phyloP scores from a whole-genome alignment of 2,329 filamentous ascomycete species.

The Myriangium duriaei region DNA sequence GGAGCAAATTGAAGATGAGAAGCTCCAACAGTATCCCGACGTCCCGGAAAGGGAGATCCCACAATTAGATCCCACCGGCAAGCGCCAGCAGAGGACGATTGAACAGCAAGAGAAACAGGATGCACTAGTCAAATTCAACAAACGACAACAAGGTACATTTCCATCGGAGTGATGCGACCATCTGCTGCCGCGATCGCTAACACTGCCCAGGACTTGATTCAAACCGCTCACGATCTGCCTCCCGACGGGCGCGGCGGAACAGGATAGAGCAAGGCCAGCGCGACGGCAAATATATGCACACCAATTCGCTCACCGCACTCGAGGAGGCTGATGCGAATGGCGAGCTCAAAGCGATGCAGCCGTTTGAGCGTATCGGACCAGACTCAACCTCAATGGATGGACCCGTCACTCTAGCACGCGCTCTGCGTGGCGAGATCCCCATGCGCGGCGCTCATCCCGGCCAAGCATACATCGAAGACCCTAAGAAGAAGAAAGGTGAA shows the following conservation, averaged over 20 bases:
- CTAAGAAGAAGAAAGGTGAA: constrained; percentile 26
- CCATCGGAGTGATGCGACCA: no score
- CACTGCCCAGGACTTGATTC: constrained; percentile 18
- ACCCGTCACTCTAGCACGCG: constrained; percentile 41
- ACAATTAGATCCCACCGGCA: constrained; percentile 7
- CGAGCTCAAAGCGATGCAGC: constrained; percentile 35
- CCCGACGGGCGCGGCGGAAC: constrained; percentile 34
- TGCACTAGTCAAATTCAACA: constrained; percentile 19
- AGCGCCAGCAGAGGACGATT: constrained; percentile 25
- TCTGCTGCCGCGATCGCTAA: not conserved
- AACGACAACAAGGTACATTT: not conserved
- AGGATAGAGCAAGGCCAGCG: constrained; percentile 33
- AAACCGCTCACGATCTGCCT: constrained; percentile 34
- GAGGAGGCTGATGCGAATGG: constrained; percentile 40
- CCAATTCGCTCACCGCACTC: constrained; percentile 34
- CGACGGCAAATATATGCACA: constrained; percentile 41
- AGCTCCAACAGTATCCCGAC: constrained; percentile 2
- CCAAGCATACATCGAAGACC: constrained; percentile 31
- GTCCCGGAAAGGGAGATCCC: constrained; percentile 8
- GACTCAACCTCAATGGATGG: constrained; percentile 45
- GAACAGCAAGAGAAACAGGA: constrained; percentile 35
- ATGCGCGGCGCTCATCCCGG: constrained; percentile 40
- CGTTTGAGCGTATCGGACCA: constrained; percentile 44
- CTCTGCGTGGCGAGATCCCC: constrained; percentile 43
- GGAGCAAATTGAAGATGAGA: constrained; percentile 6